Percentiles rank a stretch among this genome's conserved stretches.
These are phyloP conservation scores for Scheffersomyces amazonensis DNA, from an alignment of 805 yeast genomes.

Conservation along the genomic window DNA sequence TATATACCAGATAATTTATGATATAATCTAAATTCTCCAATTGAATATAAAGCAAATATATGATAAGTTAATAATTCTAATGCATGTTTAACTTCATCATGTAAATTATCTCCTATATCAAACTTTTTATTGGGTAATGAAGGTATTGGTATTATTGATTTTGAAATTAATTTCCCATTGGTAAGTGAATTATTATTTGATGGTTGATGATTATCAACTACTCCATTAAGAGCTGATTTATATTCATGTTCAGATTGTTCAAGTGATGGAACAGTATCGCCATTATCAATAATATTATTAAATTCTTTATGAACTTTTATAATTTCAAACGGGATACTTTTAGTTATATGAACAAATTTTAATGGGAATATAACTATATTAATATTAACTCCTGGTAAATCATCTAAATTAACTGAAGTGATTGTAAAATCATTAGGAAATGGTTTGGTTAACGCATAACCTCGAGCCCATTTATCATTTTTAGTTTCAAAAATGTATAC, in stretches of 20 bases:
- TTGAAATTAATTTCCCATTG: neutral
- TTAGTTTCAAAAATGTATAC: slow-evolving; percentile 68
- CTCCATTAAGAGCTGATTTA: slow-evolving; percentile 19
- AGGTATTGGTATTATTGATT: slow-evolving; percentile 32
- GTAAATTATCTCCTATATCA: slow-evolving; percentile 29
- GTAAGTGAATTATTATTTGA: neutral
- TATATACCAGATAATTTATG: slow-evolving; percentile 53
- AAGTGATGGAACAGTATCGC: slow-evolving; percentile 27
- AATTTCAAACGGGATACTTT: slow-evolving; percentile 37
- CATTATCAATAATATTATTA: slow-evolving; percentile 23
- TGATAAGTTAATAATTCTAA: slow-evolving; percentile 59
- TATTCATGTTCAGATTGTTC: slow-evolving; percentile 27
- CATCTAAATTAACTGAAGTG: slow-evolving; percentile 58
- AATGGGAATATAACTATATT: slow-evolving; percentile 62
- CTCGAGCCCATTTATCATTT: slow-evolving; percentile 72
- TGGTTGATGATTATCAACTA: neutral
- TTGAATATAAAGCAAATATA: slow-evolving; percentile 66
- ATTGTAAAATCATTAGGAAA: slow-evolving; percentile 66
- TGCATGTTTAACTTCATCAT: slow-evolving; percentile 56
- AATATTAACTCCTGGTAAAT: slow-evolving; percentile 55
- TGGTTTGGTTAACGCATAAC: slow-evolving; percentile 67
- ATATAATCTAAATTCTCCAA: slow-evolving; percentile 65
- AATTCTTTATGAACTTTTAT: slow-evolving; percentile 23
- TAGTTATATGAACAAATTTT: slow-evolving; percentile 46
- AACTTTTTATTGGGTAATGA: slow-evolving; percentile 52